Evolutionary conservation across 1,284 basidiomycete genomes (phyloP).

Genomic region (Trametes hirsuta): DNA sequence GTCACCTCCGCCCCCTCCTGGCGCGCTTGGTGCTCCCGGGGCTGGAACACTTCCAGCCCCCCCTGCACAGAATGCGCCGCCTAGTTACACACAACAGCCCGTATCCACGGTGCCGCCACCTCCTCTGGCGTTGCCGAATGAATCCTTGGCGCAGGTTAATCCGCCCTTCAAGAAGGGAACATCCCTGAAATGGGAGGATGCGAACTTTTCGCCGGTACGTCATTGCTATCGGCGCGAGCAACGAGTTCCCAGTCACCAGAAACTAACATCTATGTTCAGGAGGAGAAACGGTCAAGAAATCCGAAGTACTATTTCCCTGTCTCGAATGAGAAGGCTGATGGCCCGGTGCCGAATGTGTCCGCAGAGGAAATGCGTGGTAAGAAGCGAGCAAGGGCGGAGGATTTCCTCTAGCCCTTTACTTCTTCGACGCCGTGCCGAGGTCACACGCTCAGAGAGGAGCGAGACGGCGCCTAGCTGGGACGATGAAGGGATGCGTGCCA

Average conservation of each 20-base stretch:
- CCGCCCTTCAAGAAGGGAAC: constrained; percentile 78
- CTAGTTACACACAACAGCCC: constrained; percentile 14
- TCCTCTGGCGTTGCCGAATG: constrained; percentile 57
- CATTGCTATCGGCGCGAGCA: background rate
- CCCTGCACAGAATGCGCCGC: constrained; percentile 9
- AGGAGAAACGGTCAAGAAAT: constrained; percentile 80
- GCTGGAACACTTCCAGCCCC: constrained; percentile 8
- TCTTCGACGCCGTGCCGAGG: background rate
- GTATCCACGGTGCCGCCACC: constrained; percentile 20
- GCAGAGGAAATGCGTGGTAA: constrained; percentile 69
- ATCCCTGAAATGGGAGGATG: constrained; percentile 72
- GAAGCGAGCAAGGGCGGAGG: constrained; percentile 79
- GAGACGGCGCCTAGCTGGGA: constrained; percentile 9
- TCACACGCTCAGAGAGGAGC: constrained; percentile 3
- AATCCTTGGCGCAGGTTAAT: constrained; percentile 63
- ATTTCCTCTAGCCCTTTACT: constrained; percentile 55
- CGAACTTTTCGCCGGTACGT: constrained; percentile 78
- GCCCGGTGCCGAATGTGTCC: constrained; percentile 30
- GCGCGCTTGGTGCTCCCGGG: constrained; percentile 11
- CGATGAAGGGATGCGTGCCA: constrained; percentile 28
- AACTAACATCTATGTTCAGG: constrained; percentile 44
- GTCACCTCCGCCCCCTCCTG: constrained; percentile 24
- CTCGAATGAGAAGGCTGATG: constrained; percentile 34
- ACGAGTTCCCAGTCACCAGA: background rate
- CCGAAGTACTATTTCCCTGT: constrained; percentile 69